Percentiles rank a stretch among this genome's conserved stretches.
Evolutionary conservation across 129 eudicot species (phyloP).

Genomic region (Flaveria linearis): DNA sequence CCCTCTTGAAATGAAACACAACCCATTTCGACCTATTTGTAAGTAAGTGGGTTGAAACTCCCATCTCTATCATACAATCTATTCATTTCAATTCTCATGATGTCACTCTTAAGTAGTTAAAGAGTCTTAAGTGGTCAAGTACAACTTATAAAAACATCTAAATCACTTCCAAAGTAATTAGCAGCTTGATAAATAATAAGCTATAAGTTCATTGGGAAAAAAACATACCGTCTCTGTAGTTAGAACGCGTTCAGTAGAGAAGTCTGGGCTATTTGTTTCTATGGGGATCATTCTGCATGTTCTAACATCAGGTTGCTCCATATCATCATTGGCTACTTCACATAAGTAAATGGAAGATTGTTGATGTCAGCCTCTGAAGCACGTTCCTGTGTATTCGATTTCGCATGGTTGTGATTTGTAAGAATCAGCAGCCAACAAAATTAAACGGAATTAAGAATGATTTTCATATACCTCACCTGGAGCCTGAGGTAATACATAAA

Average conservation of each 20-base stretch:
- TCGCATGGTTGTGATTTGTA: constrained; percentile 2
- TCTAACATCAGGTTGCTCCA: constrained; percentile 13
- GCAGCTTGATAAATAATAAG: neutral
- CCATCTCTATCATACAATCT: neutral
- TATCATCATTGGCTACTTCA: constrained; percentile 22
- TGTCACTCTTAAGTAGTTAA: neutral
- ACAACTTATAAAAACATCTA: neutral
- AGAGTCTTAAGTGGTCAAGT: neutral
- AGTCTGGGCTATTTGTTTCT: neutral
- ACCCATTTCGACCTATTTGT: neutral
- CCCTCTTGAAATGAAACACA: neutral
- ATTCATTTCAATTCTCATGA: neutral
- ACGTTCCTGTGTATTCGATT: constrained; percentile 54
- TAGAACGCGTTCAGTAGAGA: constrained; percentile 2
- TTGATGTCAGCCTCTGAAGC: constrained; percentile 70
- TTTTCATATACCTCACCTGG: constrained; percentile 46
- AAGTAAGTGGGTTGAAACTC: neutral
- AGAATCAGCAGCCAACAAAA: neutral
- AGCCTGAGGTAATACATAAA: constrained; percentile 61
- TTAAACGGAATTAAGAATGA: neutral
- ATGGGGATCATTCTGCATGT: constrained; percentile 14
- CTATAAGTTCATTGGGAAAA: neutral
- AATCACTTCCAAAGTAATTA: constrained; percentile 2
- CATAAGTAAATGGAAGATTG: constrained; percentile 59
- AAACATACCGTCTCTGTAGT: constrained; percentile 11